Evolutionary conservation across 2,329 filamentous ascomycete species (phyloP).

Genomic region (Aureobasidium uvarum): DNA sequence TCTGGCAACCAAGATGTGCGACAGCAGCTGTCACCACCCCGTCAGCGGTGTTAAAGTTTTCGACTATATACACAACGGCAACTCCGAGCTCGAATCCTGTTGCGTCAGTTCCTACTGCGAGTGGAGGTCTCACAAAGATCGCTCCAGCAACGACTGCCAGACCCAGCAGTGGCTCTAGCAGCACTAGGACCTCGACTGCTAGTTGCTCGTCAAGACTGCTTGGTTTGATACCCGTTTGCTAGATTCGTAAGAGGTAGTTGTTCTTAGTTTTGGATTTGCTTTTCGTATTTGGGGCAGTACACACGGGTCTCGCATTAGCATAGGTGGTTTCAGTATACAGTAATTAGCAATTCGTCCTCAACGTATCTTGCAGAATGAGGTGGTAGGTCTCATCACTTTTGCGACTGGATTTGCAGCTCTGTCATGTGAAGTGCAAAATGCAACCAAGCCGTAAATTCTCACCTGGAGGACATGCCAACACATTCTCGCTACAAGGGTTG

Average conservation of each 20-base stretch:
- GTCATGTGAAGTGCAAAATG: too few relatives aligned
- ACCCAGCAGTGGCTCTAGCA: background rate
- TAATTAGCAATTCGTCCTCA: too few relatives aligned
- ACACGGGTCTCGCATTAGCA: too few relatives aligned
- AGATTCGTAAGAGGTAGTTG: too few relatives aligned
- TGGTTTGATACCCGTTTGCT: background rate
- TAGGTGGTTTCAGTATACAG: too few relatives aligned
- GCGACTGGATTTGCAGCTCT: too few relatives aligned
- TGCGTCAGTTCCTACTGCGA: background rate
- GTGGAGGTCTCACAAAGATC: background rate
- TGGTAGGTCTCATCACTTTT: too few relatives aligned
- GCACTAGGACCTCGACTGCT: background rate
- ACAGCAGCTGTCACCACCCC: background rate
- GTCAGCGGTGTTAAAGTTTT: background rate
- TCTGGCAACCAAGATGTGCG: constrained; percentile 4
- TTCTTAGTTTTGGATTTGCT: background rate
- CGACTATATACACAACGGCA: background rate
- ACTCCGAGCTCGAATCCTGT: background rate
- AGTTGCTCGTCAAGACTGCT: background rate
- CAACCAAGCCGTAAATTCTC: too few relatives aligned
- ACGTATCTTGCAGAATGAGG: too few relatives aligned
- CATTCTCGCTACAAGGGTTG: too few relatives aligned
- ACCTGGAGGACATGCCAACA: too few relatives aligned
- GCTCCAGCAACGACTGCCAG: background rate
- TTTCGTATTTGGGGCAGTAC: too few relatives aligned